Evolutionary conservation across 257 asterid genomes (phyloP), one percentile per base, ranked within the genome.

Genomic region (Solanum clarkiae): DNA sequence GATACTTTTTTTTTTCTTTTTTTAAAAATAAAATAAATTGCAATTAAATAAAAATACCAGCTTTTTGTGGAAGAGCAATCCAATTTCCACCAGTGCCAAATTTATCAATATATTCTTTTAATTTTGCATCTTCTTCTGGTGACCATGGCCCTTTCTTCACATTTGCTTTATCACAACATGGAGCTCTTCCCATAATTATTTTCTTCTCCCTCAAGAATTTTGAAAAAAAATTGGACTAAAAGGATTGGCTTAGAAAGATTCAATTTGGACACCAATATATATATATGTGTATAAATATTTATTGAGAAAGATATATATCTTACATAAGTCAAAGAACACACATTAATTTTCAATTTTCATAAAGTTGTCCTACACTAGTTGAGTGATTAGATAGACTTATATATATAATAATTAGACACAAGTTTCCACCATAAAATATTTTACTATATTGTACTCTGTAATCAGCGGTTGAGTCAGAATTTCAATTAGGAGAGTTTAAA

Each of bases 111-210:
- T 93, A 93, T 0, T 92, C 92, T 59, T 91, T 95, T 0, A 95
- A 91, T 89, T 90, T 91, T 4, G 88, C 97, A 85, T 95, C 98
- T 92, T 95, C 98, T 84, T 95, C 98, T 51, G 97, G 96, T 2
- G 98, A 93, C 98, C 98, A 95, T 75, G 98, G 94, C 49, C 98
- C 98, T 88, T 85, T 95, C 93, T 94, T 95, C 90, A 94, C 98
- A 86, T 90, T 94, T 54, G 91, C 95, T 86, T 95, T 95, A 90
- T 95, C 98, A 86, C 98, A 95, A 79, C 98, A 95, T 45, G 98
- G 98, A 54, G 95, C 95, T 89, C 98, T 93, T 83, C 98, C 98
- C 98, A 95, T 70, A 40, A 18, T 95, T 74, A 66, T 44, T 65
- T 66, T 29, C 40, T 68, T 84, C 83, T 68, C 65, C 42, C 42